These are phyloP conservation scores for Leishmania martiniquensis DNA, from an alignment of 208 protist genomes.

Conservation along the genomic window DNA sequence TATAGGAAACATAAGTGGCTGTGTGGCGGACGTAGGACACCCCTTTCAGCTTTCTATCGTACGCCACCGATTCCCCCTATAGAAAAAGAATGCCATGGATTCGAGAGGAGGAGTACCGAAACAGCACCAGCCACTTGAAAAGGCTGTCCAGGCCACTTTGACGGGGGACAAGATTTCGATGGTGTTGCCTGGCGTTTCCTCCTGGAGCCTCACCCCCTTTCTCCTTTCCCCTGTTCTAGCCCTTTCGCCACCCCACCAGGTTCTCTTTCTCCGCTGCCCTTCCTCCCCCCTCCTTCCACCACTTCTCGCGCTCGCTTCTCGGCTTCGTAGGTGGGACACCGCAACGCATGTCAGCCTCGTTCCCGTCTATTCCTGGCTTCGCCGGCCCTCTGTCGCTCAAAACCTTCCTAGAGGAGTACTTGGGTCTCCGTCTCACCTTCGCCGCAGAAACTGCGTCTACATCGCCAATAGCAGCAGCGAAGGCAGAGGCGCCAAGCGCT, in stretches of 20 bases:
- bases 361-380: constrained; percentile 54
- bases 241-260: neutral
- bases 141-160: neutral
- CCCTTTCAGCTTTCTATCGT: neutral
- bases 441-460: neutral
- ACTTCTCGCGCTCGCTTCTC: neutral
- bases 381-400: constrained; percentile 54
- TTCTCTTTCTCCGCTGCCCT: neutral
- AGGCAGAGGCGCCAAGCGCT: neutral
- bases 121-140: too few species aligned
- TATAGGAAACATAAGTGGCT: neutral
- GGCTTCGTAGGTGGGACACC: neutral
- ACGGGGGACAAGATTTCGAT: neutral
- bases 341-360: constrained; percentile 37
- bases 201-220: neutral
- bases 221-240: too few species aligned
- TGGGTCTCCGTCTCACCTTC: constrained; percentile 43
- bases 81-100: too few species aligned
- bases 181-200: neutral
- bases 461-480: neutral
- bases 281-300: neutral
- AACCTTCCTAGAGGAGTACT: constrained; percentile 50
- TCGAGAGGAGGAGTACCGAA: too few species aligned
- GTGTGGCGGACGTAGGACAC: neutral
- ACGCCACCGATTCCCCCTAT: neutral